Evolutionary conservation across 225 moss, liverwort and hornwort species (phyloP).

Genomic region (Bryum argenteum): DNA sequence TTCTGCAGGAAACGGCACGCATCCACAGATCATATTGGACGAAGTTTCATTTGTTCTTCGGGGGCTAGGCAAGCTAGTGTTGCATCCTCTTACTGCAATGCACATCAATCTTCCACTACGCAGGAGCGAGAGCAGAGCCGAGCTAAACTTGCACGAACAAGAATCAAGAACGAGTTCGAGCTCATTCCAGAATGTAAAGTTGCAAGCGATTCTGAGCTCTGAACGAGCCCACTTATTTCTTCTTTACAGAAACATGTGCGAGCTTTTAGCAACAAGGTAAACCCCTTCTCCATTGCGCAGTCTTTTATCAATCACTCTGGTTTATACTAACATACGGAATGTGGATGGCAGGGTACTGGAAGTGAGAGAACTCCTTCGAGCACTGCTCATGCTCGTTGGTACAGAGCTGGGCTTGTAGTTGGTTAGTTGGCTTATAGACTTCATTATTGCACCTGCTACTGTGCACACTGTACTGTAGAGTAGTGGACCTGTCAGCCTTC

Average conservation of each 20-base stretch:
- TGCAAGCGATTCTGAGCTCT: slow-evolving; percentile 37
- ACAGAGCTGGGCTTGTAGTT: slow-evolving; percentile 55
- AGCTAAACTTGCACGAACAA: slow-evolving; percentile 31
- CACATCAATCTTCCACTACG: slow-evolving; percentile 36
- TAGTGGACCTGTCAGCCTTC: slow-evolving; percentile 31
- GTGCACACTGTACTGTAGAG: slow-evolving; percentile 35
- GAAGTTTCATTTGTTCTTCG: slow-evolving; percentile 53
- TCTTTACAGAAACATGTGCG: slow-evolving; percentile 60
- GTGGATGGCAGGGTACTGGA: slow-evolving; percentile 44
- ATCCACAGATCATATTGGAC: slow-evolving; percentile 52
- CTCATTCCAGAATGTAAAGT: slow-evolving; percentile 27
- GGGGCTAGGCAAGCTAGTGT: slow-evolving; percentile 52
- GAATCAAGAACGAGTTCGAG: slow-evolving; percentile 26
- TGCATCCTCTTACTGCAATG: slow-evolving; percentile 57
- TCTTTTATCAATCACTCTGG: not conserved
- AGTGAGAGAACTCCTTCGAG: slow-evolving; percentile 46
- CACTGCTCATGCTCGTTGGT: slow-evolving; percentile 56
- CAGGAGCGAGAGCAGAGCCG: slow-evolving; percentile 35
- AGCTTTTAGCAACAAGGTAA: slow-evolving; percentile 63
- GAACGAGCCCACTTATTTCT: slow-evolving; percentile 59
- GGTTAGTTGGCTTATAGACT: slow-evolving; percentile 20
- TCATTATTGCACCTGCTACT: slow-evolving; percentile 32
- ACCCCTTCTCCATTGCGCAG: not conserved
- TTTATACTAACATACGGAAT: slow-evolving; percentile 24
- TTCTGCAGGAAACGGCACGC: slow-evolving; percentile 40